Conservation (phyloP, 192 early-diverging fungal genomes). For the Entophlyctis luteolus region DNA sequence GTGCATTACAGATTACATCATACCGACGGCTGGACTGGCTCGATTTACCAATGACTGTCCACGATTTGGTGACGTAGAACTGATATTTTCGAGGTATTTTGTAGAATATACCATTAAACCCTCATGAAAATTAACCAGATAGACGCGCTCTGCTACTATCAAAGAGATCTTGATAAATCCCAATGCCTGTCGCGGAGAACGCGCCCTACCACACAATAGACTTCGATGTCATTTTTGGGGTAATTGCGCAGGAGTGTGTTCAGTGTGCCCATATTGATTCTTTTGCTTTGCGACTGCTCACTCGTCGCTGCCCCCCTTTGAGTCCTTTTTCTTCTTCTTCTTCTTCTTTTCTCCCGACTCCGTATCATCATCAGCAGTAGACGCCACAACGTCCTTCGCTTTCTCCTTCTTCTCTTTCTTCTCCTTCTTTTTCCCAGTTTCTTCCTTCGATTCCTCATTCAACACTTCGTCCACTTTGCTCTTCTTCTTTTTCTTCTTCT, state of each 20-base stretch:
- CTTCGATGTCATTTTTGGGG: neutral
- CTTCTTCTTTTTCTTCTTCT: constrained; percentile 43
- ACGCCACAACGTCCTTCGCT: constrained; percentile 13
- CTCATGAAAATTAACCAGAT: no score
- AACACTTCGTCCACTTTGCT: constrained; percentile 54
- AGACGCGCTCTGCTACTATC: no score
- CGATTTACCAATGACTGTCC: no score
- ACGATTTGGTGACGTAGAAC: no score
- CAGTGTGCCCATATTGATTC: no score
- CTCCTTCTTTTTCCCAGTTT: constrained; percentile 49
- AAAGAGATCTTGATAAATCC: no score
- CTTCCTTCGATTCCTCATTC: constrained; percentile 43
- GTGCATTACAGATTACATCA: no score
- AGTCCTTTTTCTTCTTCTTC: constrained; percentile 41
- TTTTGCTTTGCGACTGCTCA: constrained; percentile 30
- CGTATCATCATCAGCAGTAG: neutral
- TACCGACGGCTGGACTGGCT: no score
- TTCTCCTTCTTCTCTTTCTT: constrained; percentile 32
- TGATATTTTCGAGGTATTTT: no score
- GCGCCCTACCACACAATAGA: neutral
- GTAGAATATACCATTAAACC: no score
- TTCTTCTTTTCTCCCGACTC: constrained; percentile 25
- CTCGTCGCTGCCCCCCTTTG: constrained; percentile 26
- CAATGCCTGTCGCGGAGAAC: no score
- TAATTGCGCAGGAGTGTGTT: no score